phyloP scores from a whole-genome alignment of 257 asterid genomes.

The Cruciata laevipes region DNA sequence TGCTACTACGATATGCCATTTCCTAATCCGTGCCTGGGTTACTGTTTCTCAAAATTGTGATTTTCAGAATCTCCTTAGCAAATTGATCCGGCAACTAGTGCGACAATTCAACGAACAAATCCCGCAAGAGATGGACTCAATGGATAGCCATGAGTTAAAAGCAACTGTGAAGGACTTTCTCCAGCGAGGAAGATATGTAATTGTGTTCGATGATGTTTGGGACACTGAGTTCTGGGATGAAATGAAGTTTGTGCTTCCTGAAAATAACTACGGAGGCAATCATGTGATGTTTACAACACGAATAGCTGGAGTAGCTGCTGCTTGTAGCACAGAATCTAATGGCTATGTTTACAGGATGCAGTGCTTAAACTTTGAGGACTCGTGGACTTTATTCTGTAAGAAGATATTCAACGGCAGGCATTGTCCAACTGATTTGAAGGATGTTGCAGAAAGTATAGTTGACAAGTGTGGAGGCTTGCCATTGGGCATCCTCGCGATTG shows the following conservation, averaged over 20 bases:
- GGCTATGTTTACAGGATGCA: background rate
- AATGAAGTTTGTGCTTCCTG: constrained; percentile 13
- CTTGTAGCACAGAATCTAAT: background rate
- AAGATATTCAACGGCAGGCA: background rate
- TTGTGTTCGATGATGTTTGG: constrained; percentile 27
- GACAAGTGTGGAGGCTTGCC: constrained; percentile 2
- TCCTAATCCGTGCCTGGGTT: constrained; percentile 7
- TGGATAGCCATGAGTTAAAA: background rate
- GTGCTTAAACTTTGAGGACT: background rate
- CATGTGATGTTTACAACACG: constrained; percentile 1
- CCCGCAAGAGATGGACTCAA: background rate
- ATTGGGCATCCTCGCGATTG: background rate
- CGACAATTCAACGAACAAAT: background rate
- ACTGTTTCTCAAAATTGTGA: background rate
- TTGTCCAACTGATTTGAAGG: background rate
- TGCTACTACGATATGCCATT: background rate
- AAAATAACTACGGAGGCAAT: background rate
- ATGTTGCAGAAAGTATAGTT: background rate
- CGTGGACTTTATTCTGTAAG: background rate
- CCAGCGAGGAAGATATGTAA: constrained; percentile 1
- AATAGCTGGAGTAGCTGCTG: constrained; percentile 2
- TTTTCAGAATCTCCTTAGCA: background rate
- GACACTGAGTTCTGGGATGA: constrained; percentile 8
- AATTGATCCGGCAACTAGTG: background rate
- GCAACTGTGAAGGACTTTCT: background rate